Evolutionary conservation across 306 rosid species (phyloP), one percentile per base, ranked within the genome.

Genomic region (Casuarina cunninghamiana): DNA sequence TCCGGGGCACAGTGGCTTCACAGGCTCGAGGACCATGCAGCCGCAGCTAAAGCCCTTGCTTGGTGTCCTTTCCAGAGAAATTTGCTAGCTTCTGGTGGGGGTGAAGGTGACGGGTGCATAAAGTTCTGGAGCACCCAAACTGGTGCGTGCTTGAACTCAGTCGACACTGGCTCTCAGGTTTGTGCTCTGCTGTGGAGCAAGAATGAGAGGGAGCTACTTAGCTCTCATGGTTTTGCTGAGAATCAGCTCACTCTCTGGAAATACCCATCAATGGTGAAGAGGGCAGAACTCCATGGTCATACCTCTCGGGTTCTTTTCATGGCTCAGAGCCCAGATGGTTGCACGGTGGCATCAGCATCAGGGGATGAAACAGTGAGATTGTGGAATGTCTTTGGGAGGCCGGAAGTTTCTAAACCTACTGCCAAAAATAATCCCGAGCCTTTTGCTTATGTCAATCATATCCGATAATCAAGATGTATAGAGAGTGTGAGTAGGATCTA

Each of bases 171-270:
- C 7, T 66, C 71, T 2, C 71, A 66, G 49, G 50, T 89, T 2
- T 93, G 97, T 50, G 78, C 93, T 72, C 54, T 93, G 53, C 80
- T 91, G 15, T 91, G 97, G 97, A 93, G 86, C 83, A 86, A 91
- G 88, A 91, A 89, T n/a, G 97, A 88, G 83, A 89, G 94, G 10
- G 97, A 91, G 86, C 80, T 93, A 75, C 97, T 93, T 53, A 93
- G 97, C 84, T 89, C 97, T 1, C 97, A 93, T 46, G 97, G 97
- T 44, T 89, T 85, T 73, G 76, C 91, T 8, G 83, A 93, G 71
- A 90, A 93, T 74, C 97, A 85, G 72, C 88, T 85, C n/a, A 86
- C 96, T 54, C 96, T 93, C 54, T 93, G 97, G 97, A 93, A 58
- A 58, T 58, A 58, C 26, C 65, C 65, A 19, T 58, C 65, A 26